These are phyloP conservation scores for Clarireedia monteithiana DNA, from an alignment of 2,329 filamentous ascomycete genomes.

Conservation along the genomic window DNA sequence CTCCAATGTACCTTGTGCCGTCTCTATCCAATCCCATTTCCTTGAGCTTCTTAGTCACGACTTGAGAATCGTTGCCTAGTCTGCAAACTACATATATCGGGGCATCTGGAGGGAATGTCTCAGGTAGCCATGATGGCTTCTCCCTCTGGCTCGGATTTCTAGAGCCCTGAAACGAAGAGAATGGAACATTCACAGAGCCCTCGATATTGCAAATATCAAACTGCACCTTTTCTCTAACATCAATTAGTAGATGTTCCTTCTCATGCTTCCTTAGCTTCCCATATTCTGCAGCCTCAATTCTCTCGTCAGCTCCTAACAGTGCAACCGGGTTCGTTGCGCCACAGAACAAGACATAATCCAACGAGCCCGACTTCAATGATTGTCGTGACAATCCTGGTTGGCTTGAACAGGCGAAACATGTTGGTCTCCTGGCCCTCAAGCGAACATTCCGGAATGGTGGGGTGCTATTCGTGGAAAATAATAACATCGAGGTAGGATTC, in stretches of 20 bases:
- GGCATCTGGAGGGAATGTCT: slow-evolving; percentile 33
- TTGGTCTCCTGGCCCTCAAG: slow-evolving; percentile 58
- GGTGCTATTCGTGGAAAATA: slow-evolving; percentile 47
- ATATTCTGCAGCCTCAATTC: slow-evolving; percentile 60
- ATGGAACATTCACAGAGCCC: slow-evolving; percentile 69
- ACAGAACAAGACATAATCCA: slow-evolving; percentile 86
- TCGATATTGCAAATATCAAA: slow-evolving; percentile 72
- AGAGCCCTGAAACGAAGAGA: slow-evolving; percentile 41
- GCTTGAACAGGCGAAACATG: slow-evolving; percentile 71
- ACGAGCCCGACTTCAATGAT: slow-evolving; percentile 52
- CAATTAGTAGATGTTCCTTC: slow-evolving; percentile 55
- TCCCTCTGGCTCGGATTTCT: slow-evolving; percentile 13
- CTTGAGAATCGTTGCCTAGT: slow-evolving; percentile 71
- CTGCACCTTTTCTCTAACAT: slow-evolving; percentile 78
- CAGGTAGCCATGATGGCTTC: slow-evolving; percentile 33
- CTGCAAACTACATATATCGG: slow-evolving; percentile 68
- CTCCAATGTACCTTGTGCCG: slow-evolving; percentile 51
- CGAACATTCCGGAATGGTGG: slow-evolving; percentile 65
- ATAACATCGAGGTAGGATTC: slow-evolving; percentile 24
- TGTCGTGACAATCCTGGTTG: slow-evolving; percentile 54
- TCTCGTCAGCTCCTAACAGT: slow-evolving; percentile 53
- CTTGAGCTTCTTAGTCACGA: slow-evolving; percentile 58
- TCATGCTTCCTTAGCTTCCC: slow-evolving; percentile 18
- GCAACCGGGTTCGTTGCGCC: slow-evolving; percentile 50
- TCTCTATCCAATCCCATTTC: slow-evolving; percentile 43